Conservation (phyloP, 805 yeast genomes). For the Wickerhamiella azyma region DNA sequence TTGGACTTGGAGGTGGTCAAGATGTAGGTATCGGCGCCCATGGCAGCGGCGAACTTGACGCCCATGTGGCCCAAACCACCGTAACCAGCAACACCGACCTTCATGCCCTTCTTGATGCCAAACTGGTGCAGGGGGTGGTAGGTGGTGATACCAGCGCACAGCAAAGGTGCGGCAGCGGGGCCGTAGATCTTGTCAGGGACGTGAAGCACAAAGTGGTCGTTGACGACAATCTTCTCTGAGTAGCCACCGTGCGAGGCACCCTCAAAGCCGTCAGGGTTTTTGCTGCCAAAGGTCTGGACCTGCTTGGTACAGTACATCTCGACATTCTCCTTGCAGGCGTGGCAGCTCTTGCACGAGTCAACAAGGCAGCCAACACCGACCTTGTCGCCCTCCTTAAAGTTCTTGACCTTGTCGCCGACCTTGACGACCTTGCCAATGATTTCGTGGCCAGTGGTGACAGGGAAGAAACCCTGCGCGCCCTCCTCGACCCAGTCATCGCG, state of each 20-base stretch:
- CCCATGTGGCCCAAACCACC: slow-evolving; percentile 60
- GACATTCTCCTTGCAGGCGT: slow-evolving; percentile 40
- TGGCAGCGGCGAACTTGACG: slow-evolving; percentile 41
- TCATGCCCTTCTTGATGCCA: slow-evolving; percentile 32
- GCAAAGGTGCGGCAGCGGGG: slow-evolving; percentile 51
- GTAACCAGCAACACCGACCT: slow-evolving; percentile 47
- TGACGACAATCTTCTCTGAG: slow-evolving; percentile 25
- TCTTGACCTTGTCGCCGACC: slow-evolving; percentile 42
- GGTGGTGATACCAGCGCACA: slow-evolving; percentile 68
- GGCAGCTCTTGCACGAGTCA: slow-evolving; percentile 48
- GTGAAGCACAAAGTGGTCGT: slow-evolving; percentile 49
- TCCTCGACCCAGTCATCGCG: slow-evolving; percentile 37
- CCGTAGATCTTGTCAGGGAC: slow-evolving; percentile 44
- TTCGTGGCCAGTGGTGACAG: slow-evolving; percentile 38
- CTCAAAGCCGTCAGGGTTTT: slow-evolving; percentile 35
- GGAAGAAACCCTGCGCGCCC: slow-evolving; percentile 27
- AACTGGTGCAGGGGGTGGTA: slow-evolving; percentile 46
- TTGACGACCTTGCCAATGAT: slow-evolving; percentile 26
- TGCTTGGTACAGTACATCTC: slow-evolving; percentile 43
- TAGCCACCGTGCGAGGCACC: slow-evolving; percentile 47
- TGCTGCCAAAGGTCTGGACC: slow-evolving; percentile 37
- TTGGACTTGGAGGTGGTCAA: slow-evolving; percentile 39
- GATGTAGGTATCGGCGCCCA: slow-evolving; percentile 49
- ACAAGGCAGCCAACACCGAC: slow-evolving; percentile 73
- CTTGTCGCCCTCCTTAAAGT: slow-evolving; percentile 50